Conservation (phyloP, 345 rosid genomes). For the Euclidium syriacum region DNA sequence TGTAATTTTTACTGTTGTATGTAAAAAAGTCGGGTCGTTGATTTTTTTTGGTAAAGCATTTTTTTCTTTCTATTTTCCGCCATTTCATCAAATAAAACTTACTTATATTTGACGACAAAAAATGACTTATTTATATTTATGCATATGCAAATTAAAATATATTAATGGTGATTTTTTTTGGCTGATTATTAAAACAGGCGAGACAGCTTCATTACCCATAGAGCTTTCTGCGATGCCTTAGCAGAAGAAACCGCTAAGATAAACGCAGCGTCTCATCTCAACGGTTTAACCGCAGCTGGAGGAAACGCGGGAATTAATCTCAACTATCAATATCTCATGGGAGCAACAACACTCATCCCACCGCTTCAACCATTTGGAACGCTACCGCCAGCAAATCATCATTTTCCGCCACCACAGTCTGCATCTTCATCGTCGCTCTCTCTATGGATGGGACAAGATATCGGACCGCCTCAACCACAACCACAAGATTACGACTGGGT, state of each 20-base stretch:
- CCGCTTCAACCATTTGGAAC: slow-evolving; percentile 46
- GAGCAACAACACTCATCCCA: slow-evolving; percentile 33
- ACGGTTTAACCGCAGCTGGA: slow-evolving; percentile 18
- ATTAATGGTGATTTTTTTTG: slow-evolving; percentile 6
- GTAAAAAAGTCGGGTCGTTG: too few species aligned
- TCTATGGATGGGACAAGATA: slow-evolving; percentile 34
- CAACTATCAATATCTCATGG: slow-evolving; percentile 57
- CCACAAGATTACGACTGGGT: slow-evolving; percentile 42
- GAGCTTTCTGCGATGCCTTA: slow-evolving; percentile 97
- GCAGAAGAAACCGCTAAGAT: slow-evolving; percentile 93
- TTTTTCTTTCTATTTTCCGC: too few species aligned
- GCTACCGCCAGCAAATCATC: slow-evolving; percentile 17
- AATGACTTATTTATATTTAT: too few species aligned
- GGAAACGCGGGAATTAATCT: slow-evolving; percentile 20
- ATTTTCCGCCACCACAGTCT: slow-evolving; percentile 4
- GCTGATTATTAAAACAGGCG: slow-evolving; percentile 59
- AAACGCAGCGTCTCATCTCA: slow-evolving; percentile 55
- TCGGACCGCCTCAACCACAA: slow-evolving; percentile 16
- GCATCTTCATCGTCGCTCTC: slow-evolving; percentile 22
- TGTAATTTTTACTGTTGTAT: too few species aligned
- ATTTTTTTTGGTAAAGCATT: too few species aligned
- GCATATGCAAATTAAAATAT: not conserved
- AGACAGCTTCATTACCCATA: slow-evolving; percentile 91
- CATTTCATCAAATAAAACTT: not conserved
- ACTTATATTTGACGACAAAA: too few species aligned